Evolutionary conservation across 2,329 filamentous ascomycete genomes (phyloP).

Genomic region (Aspergillus aculeatus): DNA sequence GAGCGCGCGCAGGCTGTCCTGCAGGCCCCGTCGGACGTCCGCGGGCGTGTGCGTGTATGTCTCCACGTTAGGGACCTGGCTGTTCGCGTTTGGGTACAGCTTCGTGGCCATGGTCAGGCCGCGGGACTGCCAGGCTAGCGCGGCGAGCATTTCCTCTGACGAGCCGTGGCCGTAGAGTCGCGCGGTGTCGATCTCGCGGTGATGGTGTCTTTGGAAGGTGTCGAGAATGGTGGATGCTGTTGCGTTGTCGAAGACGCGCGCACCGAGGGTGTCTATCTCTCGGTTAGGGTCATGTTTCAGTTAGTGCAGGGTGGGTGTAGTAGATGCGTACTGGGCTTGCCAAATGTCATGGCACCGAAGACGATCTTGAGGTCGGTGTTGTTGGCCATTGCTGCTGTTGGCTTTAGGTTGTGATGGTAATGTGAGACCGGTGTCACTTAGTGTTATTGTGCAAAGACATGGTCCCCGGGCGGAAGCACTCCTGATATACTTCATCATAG

Average conservation of each 20-base stretch:
- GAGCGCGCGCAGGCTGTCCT: slow-evolving; percentile 41
- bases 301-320: not conserved
- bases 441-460: no score
- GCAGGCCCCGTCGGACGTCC: slow-evolving; percentile 35
- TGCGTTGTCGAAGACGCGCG: slow-evolving; percentile 4
- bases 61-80: slow-evolving; percentile 18
- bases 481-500: no score
- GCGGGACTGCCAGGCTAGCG: slow-evolving; percentile 34
- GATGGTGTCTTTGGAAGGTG: slow-evolving; percentile 29
- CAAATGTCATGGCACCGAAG: slow-evolving; percentile 43
- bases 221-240: slow-evolving; percentile 26
- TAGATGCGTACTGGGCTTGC: slow-evolving; percentile 29
- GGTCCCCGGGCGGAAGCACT: no score
- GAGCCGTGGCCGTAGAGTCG: slow-evolving; percentile 30
- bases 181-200: slow-evolving; percentile 33
- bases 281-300: no score
- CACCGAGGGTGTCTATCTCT: not conserved
- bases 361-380: slow-evolving; percentile 11
- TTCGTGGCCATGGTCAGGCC: slow-evolving; percentile 47
- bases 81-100: slow-evolving; percentile 34
- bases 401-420: no score
- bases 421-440: no score
- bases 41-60: slow-evolving; percentile 30
- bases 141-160: slow-evolving; percentile 41
- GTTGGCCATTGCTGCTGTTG: no score